A percentile compares a stretch with the other conserved stretches of the same genome.
These are phyloP conservation scores for Candida hispaniensis DNA, from an alignment of 805 yeast genomes.

Conservation along the genomic window DNA sequence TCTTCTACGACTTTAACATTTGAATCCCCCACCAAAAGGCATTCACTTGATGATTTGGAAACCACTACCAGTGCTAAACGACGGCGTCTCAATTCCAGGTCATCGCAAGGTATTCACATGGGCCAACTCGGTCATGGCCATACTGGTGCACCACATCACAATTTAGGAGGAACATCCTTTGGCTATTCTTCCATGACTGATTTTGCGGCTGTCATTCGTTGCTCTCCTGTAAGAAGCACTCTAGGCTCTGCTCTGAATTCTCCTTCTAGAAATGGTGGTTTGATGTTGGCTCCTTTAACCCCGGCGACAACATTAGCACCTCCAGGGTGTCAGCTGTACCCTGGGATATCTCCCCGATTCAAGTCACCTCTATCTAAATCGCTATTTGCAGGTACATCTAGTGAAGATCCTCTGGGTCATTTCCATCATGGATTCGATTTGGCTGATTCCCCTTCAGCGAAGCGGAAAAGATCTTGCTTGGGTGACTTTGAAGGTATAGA, in stretches of 20 bases:
- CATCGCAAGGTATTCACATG: no score
- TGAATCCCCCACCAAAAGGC: slow-evolving; percentile 12
- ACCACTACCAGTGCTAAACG: slow-evolving; percentile 13
- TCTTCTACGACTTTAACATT: slow-evolving; percentile 8
- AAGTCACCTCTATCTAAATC: slow-evolving; percentile 12
- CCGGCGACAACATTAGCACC: slow-evolving; percentile 14
- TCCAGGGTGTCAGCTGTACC: slow-evolving; percentile 6
- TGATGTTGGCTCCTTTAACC: slow-evolving; percentile 19
- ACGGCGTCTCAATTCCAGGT: slow-evolving; percentile 13
- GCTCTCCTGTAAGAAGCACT: slow-evolving; percentile 13
- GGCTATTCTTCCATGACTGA: slow-evolving; percentile 15
- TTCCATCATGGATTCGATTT: slow-evolving; percentile 4
- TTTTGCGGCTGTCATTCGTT: slow-evolving; percentile 7
- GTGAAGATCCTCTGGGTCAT: slow-evolving; percentile 7
- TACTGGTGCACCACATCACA: no score
- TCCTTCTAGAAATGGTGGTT: slow-evolving; percentile 14
- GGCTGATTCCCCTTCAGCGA: slow-evolving; percentile 6
- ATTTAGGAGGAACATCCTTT: slow-evolving; percentile 11
- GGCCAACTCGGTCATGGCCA: no score
- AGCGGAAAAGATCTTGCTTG: slow-evolving; percentile 6
- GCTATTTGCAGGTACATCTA: slow-evolving; percentile 9
- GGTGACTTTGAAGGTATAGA: slow-evolving; percentile 16
- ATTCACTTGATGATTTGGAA: slow-evolving; percentile 12
- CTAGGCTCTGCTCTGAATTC: no score
- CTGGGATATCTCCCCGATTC: slow-evolving; percentile 10